phyloP scores from a whole-genome alignment of 1,284 basidiomycete genomes.

The Rugiboletus extremiorientalis region DNA sequence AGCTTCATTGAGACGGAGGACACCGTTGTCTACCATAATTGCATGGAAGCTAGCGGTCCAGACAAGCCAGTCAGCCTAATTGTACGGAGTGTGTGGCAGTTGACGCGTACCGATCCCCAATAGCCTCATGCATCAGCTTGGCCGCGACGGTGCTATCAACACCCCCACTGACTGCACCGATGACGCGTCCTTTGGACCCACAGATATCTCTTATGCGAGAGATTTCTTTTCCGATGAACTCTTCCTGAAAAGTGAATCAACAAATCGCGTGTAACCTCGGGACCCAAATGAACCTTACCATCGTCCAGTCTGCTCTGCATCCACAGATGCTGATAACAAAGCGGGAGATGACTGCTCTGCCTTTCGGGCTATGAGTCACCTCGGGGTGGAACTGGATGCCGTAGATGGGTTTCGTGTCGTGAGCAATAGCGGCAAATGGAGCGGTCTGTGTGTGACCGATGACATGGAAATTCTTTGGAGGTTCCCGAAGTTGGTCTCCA shows the following conservation, averaged over 20 bases:
- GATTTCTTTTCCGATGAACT: slow-evolving; percentile 98
- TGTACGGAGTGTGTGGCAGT: neutral
- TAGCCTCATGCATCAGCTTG: slow-evolving; percentile 99
- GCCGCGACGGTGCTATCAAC: slow-evolving; percentile 99
- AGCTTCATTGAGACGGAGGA: slow-evolving; percentile 91
- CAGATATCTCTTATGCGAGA: slow-evolving; percentile 93
- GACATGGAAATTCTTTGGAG: slow-evolving; percentile 85
- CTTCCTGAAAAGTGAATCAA: slow-evolving; percentile 57
- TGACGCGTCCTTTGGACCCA: slow-evolving; percentile 92
- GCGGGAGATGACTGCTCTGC: slow-evolving; percentile 87
- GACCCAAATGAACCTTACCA: slow-evolving; percentile 55
- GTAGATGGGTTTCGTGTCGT: slow-evolving; percentile 88
- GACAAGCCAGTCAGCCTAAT: neutral
- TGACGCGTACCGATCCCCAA: slow-evolving; percentile 83
- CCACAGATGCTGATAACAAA: slow-evolving; percentile 89
- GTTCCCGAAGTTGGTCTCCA: slow-evolving; percentile 88
- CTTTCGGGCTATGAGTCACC: slow-evolving; percentile 92
- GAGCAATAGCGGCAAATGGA: slow-evolving; percentile 93
- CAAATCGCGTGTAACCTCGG: neutral
- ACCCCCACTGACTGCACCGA: slow-evolving; percentile 97
- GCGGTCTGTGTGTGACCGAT: slow-evolving; percentile 89
- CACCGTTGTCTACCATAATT: slow-evolving; percentile 99
- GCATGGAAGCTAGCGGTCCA: slow-evolving; percentile 81
- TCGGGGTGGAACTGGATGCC: slow-evolving; percentile 99
- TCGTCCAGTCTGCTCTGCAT: slow-evolving; percentile 89